Evolutionary conservation across 2,329 filamentous ascomycete species (phyloP), one percentile per base, ranked within the genome.

Genomic region (Colletotrichum sp.): DNA sequence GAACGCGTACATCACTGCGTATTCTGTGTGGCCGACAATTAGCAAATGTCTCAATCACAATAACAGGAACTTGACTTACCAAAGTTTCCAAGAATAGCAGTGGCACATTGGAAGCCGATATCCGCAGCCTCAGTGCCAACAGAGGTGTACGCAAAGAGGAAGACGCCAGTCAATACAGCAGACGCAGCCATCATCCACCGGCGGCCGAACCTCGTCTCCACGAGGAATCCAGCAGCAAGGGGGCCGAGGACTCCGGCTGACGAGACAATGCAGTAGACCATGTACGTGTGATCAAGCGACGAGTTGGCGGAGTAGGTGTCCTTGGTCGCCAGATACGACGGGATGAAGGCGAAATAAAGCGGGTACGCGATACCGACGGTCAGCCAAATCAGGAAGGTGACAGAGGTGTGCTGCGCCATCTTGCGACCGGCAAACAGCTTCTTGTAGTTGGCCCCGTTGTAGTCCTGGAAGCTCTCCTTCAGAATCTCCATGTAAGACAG

Each of bases 301-400:
- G 12, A 71, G 76, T 64, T 81, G 72, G 29, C 74, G 75, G 25
- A 78, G 78, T 77, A 84, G 79, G 4, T 80, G 80, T 65, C 82
- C 83, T 69, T 85, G 84, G 9, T 86, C 22, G 84, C 83, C 8
- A 88, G 82, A 71, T 88, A 89, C 0, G 85, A 87, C 2, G 87
- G 86, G 65, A 88, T 85, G 70, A 88, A 88, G 61, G 84, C 85
- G 78, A 87, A 87, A 79, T 87, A 88, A 0, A 89, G 82, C 6
- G 87, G 87, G 77, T 88, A 88, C 2, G 85, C 86, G 27, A 88
- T 84, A n/a, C 86, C 87, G 34, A 88, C 86, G 0, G 85, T 87
- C 6, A 87, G 77, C 87, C 87, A 88, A 57, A 87, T 83, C 6
- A 85, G 77, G 76, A 86, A 87, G 2, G 83, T 85, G 7, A 88